Percentiles rank a stretch among this genome's conserved stretches.
These are phyloP conservation scores for Pharnaceum exiguum DNA, from an alignment of 148 eudicot genomes.

Conservation along the genomic window DNA sequence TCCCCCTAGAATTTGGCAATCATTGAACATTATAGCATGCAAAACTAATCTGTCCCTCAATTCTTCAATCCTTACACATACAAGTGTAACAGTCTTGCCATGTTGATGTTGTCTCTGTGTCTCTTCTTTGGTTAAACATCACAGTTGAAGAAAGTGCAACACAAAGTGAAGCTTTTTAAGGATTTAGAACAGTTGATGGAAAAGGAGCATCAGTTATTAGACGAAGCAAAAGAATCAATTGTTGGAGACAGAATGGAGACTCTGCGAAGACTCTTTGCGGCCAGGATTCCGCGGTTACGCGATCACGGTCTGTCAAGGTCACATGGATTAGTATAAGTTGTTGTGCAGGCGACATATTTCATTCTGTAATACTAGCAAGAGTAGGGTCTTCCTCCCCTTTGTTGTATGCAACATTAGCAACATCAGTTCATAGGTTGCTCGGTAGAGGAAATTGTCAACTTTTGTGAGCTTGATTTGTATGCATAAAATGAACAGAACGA, in stretches of 20 bases:
- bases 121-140: background rate
- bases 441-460: too few species aligned
- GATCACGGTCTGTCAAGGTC: constrained; percentile 14
- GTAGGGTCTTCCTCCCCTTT: too few species aligned
- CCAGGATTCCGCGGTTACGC: constrained; percentile 52
- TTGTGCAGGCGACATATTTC: too few species aligned
- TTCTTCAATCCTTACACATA: background rate
- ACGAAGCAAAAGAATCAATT: constrained; percentile 62
- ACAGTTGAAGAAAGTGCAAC: constrained; percentile 72
- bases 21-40: background rate
- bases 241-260: constrained; percentile 44
- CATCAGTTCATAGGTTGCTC: too few species aligned
- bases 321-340: too few species aligned
- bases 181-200: constrained; percentile 68
- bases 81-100: background rate
- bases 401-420: too few species aligned
- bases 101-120: background rate
- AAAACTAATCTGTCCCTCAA: background rate
- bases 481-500: too few species aligned
- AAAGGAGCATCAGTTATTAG: constrained; percentile 49
- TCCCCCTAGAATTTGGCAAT: background rate
- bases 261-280: constrained; percentile 32
- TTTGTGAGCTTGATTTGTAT: too few species aligned
- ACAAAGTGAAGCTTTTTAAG: constrained; percentile 54
- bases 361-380: too few species aligned